phyloP scores from a whole-genome alignment of 495 filamentous ascomycete species.

The Copromyces sp. region DNA sequence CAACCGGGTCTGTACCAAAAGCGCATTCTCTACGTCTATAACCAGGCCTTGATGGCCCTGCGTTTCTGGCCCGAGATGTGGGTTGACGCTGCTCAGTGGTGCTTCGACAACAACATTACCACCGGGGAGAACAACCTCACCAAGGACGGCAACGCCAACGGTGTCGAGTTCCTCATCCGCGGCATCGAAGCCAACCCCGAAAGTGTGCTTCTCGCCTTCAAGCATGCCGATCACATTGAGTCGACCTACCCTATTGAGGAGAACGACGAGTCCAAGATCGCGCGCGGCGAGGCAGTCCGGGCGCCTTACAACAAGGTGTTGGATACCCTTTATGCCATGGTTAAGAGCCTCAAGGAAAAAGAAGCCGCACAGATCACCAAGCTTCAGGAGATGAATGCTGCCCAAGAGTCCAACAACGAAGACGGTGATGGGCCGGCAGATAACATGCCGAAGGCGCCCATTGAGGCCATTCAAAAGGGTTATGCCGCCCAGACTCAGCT shows the following conservation, averaged over 20 bases:
- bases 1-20: conserved; percentile 60
- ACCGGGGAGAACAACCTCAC: conserved; percentile 48
- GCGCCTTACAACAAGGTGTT: conserved; percentile 76
- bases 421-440: conserved; percentile 51
- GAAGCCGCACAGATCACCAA: conserved; percentile 61
- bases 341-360: conserved; percentile 60
- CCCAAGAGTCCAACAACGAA: conserved; percentile 28
- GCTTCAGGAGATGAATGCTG: conserved; percentile 49
- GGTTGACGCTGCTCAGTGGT: conserved; percentile 92
- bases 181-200: conserved; percentile 88
- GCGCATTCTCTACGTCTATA: conserved; percentile 81
- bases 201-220: conserved; percentile 80
- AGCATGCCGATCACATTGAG: conserved; percentile 78
- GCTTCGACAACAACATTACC: conserved; percentile 58
- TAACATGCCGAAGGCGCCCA: conserved; percentile 49
- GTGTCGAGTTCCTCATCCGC: conserved; percentile 57
- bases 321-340: conserved; percentile 72
- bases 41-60: conserved; percentile 87
- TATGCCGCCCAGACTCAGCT: conserved; percentile 60
- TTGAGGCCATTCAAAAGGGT: conserved; percentile 60
- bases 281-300: conserved; percentile 62
- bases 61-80: conserved; percentile 91
- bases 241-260: conserved; percentile 56
- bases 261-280: conserved; percentile 55
- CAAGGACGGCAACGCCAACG: conserved; percentile 54